Base-by-base conservation (phyloP, 257 asterid genomes). In the Oldenlandia corymbosa region DNA sequence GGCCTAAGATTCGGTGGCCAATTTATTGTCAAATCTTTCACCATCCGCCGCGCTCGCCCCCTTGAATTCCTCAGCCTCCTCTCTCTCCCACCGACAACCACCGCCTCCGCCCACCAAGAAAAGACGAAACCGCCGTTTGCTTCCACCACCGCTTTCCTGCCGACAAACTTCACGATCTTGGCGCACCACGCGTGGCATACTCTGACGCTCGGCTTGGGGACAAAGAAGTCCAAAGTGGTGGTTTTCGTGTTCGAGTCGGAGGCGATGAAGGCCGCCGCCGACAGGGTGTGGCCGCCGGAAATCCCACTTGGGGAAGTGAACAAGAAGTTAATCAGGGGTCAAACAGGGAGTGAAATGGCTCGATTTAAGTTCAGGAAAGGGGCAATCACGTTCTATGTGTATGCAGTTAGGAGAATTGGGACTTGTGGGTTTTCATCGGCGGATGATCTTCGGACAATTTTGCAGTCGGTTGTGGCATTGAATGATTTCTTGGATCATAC, bases 141-240 rank as follows among this genome's bases (percentile, higher is more conserved):
- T n/a, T 93, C 99, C 54, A 79, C 91, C 63, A 79, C 95, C 50
- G 87, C 88, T 0, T 93, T 72, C 72, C 65, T 93, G 43, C 97
- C 99, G 8, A 90, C 96, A 17, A 93, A 93, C 68, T 93, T 93
- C 85, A 93, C 99, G 26, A 93, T 93, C 72, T 83, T 93, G 27
- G 99, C 99, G 0, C 99, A 93, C 77, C 94, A 84, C 68, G 99
- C 99, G 7, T 93, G 99, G 97, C 96, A 93, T 73, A 93, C 99
- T 0, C 85, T 93, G 16, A 90, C 99, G 0, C 69, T 93, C 2
- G 97, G 99, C 37, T 85, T 93, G 0, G 97, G 99, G 5, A 93
- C 99, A 17, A 85, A 78, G 80, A 93, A 90, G 58, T 90, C 99
- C 9, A 93, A 90, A 71, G 92, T 90, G 1, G 70, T 86, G 17